Evolutionary conservation across 208 protist species (phyloP), one percentile per base, ranked within the genome.

Genomic region (Leptomonas pyrrhocoris): DNA sequence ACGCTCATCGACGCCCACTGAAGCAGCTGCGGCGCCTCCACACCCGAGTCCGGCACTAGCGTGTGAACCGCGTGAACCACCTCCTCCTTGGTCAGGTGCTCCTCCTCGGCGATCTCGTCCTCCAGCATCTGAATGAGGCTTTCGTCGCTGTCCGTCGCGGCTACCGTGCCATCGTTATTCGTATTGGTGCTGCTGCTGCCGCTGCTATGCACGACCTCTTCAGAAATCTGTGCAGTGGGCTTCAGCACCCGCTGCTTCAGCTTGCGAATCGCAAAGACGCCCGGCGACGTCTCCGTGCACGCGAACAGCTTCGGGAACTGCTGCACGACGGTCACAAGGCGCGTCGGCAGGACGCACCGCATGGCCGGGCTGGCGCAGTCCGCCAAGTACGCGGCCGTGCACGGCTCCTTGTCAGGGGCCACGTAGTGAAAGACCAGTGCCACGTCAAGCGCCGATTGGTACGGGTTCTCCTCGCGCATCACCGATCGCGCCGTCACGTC

Each of bases 341-440:
- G 84, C 30, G 91, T 81, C 38, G 91, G 91, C 67, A 96, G 74
- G 25, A 81, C 79, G 1, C 78, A 77, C 18, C 84, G 88, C 76
- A 96, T 94, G 55, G 88, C 91, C 38, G 91, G 91, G 62, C 91
- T 96, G 12, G 83, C 76, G 60, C 80, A 81, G 50, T 89, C 81
- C 21, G 93, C 76, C 31, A 94, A 74, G 65, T 85, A 90, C 1
- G 82, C 53, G 1, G 79, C 71, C 13, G 74, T 90, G 63, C 78
- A 91, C 50, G 88, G 50, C 49, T 94, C 83, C n/a, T 77, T 81
- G 16, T 72, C 80, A 0, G 88, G 88, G 45, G 80, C 80, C 18
- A 88, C 77, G 78, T 93, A 94, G 76, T 94, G 83, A 55, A 96
- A 94, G 25, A 96, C 88, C 18, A 83, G 77, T 16, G 86, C 91